phyloP scores from a whole-genome alignment of 306 rosid species.

The Corylus americana region DNA sequence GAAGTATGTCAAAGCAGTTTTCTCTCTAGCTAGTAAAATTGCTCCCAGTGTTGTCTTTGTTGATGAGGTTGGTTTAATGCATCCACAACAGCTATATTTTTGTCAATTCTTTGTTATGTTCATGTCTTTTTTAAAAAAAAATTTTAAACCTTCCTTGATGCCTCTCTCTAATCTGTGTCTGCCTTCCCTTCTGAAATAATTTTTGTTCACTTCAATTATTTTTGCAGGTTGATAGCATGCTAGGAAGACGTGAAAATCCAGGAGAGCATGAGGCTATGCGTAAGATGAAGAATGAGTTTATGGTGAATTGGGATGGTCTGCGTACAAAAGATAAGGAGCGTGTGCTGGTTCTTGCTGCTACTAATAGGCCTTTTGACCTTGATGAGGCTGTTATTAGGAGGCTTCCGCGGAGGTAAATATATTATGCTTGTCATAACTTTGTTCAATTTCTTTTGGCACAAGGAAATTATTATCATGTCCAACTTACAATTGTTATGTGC shows the following conservation, averaged over 20 bases:
- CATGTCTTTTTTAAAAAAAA: too few relatives aligned
- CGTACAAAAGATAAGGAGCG: constrained; percentile 96
- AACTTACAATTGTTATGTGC: constrained; percentile 18
- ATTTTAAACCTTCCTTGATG: background rate
- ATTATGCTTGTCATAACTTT: constrained; percentile 5
- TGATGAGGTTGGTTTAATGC: constrained; percentile 72
- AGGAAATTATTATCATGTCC: background rate
- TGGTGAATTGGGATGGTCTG: constrained; percentile 98
- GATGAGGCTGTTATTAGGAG: constrained; percentile 99
- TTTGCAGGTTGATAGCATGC: constrained; percentile 92
- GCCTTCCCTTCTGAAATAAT: background rate
- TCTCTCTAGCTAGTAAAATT: constrained; percentile 94
- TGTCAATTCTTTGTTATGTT: background rate
- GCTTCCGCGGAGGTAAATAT: constrained; percentile 83
- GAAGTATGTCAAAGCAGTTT: constrained; percentile 92
- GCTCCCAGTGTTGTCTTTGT: constrained; percentile 96
- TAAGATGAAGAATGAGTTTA: constrained; percentile 97
- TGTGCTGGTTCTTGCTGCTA: constrained; percentile 92
- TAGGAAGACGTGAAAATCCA: constrained; percentile 94
- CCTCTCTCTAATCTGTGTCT: background rate
- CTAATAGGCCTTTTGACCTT: constrained; percentile 96
- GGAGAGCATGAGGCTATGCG: constrained; percentile 98
- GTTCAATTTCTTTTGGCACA: background rate
- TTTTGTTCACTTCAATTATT: constrained; percentile 6
- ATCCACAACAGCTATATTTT: background rate